Evolutionary conservation across 164 flowering plant genomes (phyloP).

Genomic region (Akebia trifoliata): DNA sequence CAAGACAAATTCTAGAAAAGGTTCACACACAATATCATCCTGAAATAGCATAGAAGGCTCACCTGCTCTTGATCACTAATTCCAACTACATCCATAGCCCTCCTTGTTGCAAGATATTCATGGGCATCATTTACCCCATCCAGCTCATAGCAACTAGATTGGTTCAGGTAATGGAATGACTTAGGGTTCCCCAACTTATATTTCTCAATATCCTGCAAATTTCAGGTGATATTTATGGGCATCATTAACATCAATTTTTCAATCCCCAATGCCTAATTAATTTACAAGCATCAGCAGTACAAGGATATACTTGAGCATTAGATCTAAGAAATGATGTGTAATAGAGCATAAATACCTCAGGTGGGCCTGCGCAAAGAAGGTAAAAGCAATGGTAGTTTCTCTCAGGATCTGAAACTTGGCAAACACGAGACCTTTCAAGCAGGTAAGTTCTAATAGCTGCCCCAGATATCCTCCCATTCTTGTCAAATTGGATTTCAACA

Average conservation of each 20-base stretch:
- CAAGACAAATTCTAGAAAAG: neutral
- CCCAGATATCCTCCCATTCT: neutral
- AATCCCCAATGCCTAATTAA: neutral
- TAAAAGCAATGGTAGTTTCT: slow-evolving; percentile 86
- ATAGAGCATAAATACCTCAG: slow-evolving; percentile 49
- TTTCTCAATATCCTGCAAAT: slow-evolving; percentile 49
- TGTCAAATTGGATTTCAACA: neutral
- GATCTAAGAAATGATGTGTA: neutral
- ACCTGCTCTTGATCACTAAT: slow-evolving; percentile 96
- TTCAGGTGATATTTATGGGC: neutral
- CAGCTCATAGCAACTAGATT: slow-evolving; percentile 72
- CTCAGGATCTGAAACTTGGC: slow-evolving; percentile 79
- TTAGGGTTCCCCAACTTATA: slow-evolving; percentile 70
- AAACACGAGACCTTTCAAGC: slow-evolving; percentile 81
- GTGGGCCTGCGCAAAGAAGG: slow-evolving; percentile 78
- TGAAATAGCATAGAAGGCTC: slow-evolving; percentile 12
- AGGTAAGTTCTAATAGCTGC: slow-evolving; percentile 70
- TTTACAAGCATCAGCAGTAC: neutral
- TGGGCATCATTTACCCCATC: slow-evolving; percentile 84
- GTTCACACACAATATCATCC: neutral
- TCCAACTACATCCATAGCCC: slow-evolving; percentile 99
- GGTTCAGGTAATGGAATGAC: slow-evolving; percentile 84
- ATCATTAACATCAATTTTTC: too few species aligned
- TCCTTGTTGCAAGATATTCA: slow-evolving; percentile 90
- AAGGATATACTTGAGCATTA: neutral